These are phyloP conservation scores for Scheffersomyces segobiensis DNA, from an alignment of 1,139 yeast genomes.

Conservation along the genomic window DNA sequence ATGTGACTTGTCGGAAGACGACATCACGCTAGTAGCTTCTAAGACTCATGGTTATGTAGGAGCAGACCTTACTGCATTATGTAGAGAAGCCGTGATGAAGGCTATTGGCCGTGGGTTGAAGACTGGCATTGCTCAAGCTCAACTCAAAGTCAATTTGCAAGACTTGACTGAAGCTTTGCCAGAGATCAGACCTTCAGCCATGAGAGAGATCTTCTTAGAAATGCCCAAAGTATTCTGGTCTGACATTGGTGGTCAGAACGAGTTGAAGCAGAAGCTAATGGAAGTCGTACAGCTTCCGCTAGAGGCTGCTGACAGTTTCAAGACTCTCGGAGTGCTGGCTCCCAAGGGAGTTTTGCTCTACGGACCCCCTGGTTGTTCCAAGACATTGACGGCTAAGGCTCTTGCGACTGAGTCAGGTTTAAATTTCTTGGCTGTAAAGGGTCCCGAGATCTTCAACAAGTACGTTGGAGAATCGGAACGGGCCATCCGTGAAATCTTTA, in stretches of 20 bases:
- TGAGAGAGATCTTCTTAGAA: constrained; percentile 92
- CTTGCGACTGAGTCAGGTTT: constrained; percentile 93
- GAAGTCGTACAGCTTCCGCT: constrained; percentile 94
- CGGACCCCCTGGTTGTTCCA: constrained; percentile 98
- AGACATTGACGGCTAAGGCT: constrained; percentile 91
- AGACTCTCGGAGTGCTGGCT: constrained; percentile 75
- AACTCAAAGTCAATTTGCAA: constrained; percentile 32
- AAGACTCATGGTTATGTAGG: constrained; percentile 79
- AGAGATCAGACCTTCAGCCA: constrained; percentile 90
- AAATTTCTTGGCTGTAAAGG: constrained; percentile 90
- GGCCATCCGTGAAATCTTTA: constrained; percentile 82
- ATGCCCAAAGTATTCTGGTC: constrained; percentile 93
- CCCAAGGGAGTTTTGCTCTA: constrained; percentile 90
- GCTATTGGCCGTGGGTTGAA: constrained; percentile 65
- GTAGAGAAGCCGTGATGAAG: constrained; percentile 85
- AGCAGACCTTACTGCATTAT: constrained; percentile 85
- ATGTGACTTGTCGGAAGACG: constrained; percentile 51
- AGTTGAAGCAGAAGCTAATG: constrained; percentile 70
- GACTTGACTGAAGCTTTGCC: constrained; percentile 71
- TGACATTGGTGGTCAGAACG: constrained; percentile 95
- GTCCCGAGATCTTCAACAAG: constrained; percentile 92
- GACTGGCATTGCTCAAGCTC: constrained; percentile 17
- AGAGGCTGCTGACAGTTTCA: constrained; percentile 77
- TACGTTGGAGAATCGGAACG: constrained; percentile 94
- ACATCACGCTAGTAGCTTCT: constrained; percentile 59